Evolutionary conservation across 441 rosid species (phyloP), one percentile per base, ranked within the genome.

Genomic region (Adansonia grandidieri): DNA sequence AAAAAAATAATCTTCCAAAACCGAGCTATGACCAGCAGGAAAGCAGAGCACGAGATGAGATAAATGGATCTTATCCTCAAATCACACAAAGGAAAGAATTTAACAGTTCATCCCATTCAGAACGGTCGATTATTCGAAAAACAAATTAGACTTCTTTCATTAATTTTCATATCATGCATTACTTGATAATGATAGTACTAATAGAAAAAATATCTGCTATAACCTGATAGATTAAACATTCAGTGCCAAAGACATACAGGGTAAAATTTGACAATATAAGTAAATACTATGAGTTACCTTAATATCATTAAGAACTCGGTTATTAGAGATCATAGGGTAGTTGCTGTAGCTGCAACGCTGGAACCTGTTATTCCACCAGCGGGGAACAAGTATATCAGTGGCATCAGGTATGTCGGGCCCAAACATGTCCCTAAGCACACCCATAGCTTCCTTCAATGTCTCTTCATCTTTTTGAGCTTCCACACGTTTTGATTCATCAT

Each of bases 271-370:
- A 69, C 14, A 6, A 9, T 51, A 50, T 11, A 70, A 24, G 40
- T 70, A 56, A 56, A 56, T 56, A 17, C 11, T 37, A 17, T 44
- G 73, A 5, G 8, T 19, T 83, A 97, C 99, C 94, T 90, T 89
- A 14, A 97, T 86, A 69, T 88, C 83, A 66, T 84, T 86, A 66
- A 87, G 74, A n/a, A 85, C 74, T 82, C 89, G 89, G 47, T 85
- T 86, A 83, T 92, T 87, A 63, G 90, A 87, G 60, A 93, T 91
- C 79, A 95, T 89, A 48, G 99, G 99, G 84, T 91, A 97, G 66
- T 97, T 93, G 85, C 98, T 95, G 88, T 97, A 95, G 91, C 99
- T 91, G 86, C 99, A 97, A 73, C 98, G 94, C 89, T 97, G 99
- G 89, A 93, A 97, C 76, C 97, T 83, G 87, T 97, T 92, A 89